Conservation (phyloP, 2,329 filamentous ascomycete species). For the Colletotrichum cuscutae region DNA sequence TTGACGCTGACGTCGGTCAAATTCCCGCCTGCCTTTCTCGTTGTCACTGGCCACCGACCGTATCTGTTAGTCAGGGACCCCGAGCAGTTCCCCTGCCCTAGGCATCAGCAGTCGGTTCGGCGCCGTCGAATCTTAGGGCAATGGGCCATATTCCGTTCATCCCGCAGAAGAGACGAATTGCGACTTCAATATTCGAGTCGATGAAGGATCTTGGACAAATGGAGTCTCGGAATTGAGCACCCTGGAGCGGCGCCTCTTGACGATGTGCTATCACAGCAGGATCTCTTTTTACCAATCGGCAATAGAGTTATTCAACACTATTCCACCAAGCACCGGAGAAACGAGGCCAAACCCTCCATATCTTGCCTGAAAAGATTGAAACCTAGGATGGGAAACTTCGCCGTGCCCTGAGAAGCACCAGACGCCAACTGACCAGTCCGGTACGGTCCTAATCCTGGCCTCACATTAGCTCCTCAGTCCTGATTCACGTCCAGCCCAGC, state of each 20-base stretch:
- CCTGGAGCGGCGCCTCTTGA: background rate
- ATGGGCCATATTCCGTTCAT: background rate
- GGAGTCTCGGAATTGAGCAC: background rate
- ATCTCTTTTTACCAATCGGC: background rate
- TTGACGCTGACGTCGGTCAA: slow-evolving; percentile 27
- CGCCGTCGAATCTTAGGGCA: background rate
- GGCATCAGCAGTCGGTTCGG: background rate
- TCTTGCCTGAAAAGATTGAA: background rate
- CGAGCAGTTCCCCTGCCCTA: background rate
- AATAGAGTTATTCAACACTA: background rate
- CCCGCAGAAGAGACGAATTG: background rate
- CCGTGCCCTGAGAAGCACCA: background rate
- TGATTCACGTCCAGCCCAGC: background rate
- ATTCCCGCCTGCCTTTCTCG: slow-evolving; percentile 8
- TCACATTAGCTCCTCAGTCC: background rate
- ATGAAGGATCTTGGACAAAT: background rate
- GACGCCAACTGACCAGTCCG: background rate
- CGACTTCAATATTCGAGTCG: background rate
- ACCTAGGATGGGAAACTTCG: background rate
- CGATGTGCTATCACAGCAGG: no score
- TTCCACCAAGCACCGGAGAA: background rate
- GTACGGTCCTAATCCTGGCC: background rate
- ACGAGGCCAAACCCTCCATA: background rate
- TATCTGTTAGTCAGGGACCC: slow-evolving; percentile 20
- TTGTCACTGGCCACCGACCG: background rate